Conservation (phyloP, 2,329 filamentous ascomycete species). For the Penicillium sp. region DNA sequence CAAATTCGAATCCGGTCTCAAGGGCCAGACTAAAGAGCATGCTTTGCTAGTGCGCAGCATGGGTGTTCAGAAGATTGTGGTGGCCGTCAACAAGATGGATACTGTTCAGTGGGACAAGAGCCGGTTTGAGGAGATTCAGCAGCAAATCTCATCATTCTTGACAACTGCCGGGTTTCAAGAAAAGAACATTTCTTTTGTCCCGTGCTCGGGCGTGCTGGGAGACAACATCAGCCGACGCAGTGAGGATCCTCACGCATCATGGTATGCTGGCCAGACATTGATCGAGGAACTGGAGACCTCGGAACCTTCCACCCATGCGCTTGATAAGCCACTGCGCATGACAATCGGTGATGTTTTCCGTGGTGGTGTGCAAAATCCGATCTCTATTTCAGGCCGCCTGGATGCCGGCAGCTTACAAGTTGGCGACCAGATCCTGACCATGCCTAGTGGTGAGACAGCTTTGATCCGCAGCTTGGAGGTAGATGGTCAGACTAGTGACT, state of each 20-base stretch:
- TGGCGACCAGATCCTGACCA: conserved; percentile 75
- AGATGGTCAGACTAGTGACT: conserved; percentile 72
- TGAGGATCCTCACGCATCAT: conserved; percentile 57
- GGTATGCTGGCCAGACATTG: conserved; percentile 80
- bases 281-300: conserved; percentile 83
- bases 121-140: conserved; percentile 79
- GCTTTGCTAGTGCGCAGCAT: conserved; percentile 86
- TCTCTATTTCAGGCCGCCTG: conserved; percentile 83
- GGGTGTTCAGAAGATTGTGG: conserved; percentile 82
- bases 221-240: conserved; percentile 70
- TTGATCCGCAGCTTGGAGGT: conserved; percentile 79
- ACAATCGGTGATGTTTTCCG: conserved; percentile 87
- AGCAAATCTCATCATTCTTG: conserved; percentile 81
- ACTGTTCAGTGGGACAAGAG: conserved; percentile 78
- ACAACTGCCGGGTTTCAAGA: conserved; percentile 76
- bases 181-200: conserved; percentile 82
- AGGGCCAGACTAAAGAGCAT: conserved; percentile 92
- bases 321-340: conserved; percentile 80
- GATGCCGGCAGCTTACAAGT: conserved; percentile 81
- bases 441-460: conserved; percentile 79
- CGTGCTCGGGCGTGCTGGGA: conserved; percentile 83
- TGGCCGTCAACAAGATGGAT: conserved; percentile 96
- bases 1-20: conserved; percentile 89
- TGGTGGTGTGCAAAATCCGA: conserved; percentile 72
- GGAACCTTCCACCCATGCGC: conserved; percentile 67